Conservation (phyloP, 2,329 filamentous ascomycete genomes). For the Fusarium subtropicale region DNA sequence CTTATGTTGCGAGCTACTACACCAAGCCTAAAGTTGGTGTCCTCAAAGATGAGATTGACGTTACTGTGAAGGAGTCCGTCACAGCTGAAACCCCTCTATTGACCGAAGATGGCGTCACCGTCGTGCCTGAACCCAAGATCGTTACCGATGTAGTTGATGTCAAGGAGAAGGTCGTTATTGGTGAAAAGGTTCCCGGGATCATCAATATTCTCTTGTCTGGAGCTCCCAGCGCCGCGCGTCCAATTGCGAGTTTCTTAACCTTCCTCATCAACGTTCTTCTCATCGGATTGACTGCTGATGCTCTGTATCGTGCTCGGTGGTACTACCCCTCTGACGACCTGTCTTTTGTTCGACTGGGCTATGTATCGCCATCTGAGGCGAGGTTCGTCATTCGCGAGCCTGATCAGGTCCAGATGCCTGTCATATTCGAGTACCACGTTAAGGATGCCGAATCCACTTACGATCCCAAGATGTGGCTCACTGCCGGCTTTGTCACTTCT, state of each 20-base stretch:
- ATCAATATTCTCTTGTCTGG: conserved; percentile 79
- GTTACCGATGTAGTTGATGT: conserved; percentile 67
- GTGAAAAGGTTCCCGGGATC: conserved; percentile 66
- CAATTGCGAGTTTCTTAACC: conserved; percentile 73
- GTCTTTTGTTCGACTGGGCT: conserved; percentile 88
- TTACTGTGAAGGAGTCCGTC: conserved; percentile 62
- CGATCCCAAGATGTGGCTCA: conserved; percentile 73
- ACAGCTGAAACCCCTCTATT: conserved; percentile 45
- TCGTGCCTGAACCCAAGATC: conserved; percentile 51
- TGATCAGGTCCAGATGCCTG: conserved; percentile 76
- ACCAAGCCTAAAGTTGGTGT: conserved; percentile 68
- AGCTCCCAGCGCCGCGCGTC: conserved; percentile 77
- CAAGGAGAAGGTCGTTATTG: conserved; percentile 70
- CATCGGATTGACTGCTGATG: conserved; percentile 77
- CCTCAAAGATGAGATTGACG: conserved; percentile 70
- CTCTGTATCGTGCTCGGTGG: conserved; percentile 78
- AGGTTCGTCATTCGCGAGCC: conserved; percentile 89
- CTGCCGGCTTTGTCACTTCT: conserved; percentile 71
- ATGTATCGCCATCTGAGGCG: conserved; percentile 83
- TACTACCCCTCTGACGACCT: conserved; percentile 79
- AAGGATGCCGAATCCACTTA: conserved; percentile 63
- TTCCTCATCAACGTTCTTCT: conserved; percentile 78
- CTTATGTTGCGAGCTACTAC: conserved; percentile 70
- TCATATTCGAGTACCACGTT: conserved; percentile 75
- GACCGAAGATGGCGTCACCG: conserved; percentile 49